phyloP scores from a whole-genome alignment of 768 basidiomycete species.

The Tricholoma sp. region DNA sequence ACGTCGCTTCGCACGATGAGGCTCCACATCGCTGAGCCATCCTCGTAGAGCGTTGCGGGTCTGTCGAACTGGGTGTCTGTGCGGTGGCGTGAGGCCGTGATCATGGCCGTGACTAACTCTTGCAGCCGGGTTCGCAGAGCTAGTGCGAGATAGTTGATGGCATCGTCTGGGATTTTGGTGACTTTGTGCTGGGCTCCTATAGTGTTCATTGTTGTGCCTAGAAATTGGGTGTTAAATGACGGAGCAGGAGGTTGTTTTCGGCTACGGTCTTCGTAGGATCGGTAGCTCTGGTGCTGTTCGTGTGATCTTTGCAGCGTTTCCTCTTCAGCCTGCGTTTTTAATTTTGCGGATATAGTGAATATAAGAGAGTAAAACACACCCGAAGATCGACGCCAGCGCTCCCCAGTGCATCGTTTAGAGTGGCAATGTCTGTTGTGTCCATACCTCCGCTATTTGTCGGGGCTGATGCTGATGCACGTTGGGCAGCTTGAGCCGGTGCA shows the following conservation, averaged over 20 bases:
- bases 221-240: slow-evolving; percentile 60
- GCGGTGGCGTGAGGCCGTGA: slow-evolving; percentile 63
- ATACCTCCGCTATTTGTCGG: slow-evolving; percentile 29
- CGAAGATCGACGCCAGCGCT: slow-evolving; percentile 86
- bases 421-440: slow-evolving; percentile 70
- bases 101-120: slow-evolving; percentile 63
- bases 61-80: slow-evolving; percentile 67
- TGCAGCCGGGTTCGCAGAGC: slow-evolving; percentile 73
- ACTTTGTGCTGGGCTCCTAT: slow-evolving; percentile 68
- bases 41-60: slow-evolving; percentile 59
- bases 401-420: slow-evolving; percentile 78
- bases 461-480: slow-evolving; percentile 1
- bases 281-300: slow-evolving; percentile 57
- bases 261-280: slow-evolving; percentile 72
- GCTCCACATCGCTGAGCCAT: slow-evolving; percentile 78
- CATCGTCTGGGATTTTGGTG: slow-evolving; percentile 60
- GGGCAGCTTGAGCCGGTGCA: slow-evolving; percentile 7
- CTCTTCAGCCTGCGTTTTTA: slow-evolving; percentile 66
- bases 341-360: slow-evolving; percentile 1
- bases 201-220: slow-evolving; percentile 63
- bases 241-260: slow-evolving; percentile 70
- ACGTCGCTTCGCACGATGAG: slow-evolving; percentile 74
- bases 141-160: slow-evolving; percentile 73
- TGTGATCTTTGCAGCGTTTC: slow-evolving; percentile 68
- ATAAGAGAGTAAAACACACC: slow-evolving; percentile 31